phyloP scores from a whole-genome alignment of 2,329 filamentous ascomycete species.

The Clarireedia hainanense region DNA sequence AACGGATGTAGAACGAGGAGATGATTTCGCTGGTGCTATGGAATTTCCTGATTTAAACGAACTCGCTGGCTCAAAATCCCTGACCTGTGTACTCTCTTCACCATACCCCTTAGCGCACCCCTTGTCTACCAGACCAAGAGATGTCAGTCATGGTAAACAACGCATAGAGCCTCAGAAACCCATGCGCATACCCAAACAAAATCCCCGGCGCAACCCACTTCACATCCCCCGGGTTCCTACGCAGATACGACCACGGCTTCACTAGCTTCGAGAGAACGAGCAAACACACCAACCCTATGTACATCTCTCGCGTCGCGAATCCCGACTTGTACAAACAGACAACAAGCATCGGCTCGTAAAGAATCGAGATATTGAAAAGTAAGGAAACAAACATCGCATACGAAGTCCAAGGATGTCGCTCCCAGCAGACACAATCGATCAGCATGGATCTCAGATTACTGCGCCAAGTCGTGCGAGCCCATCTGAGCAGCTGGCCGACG shows the following conservation, averaged over 20 bases:
- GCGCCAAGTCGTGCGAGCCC: conserved; percentile 51
- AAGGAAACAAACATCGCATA: conserved; percentile 49
- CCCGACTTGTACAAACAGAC: conserved; percentile 13
- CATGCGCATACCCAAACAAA: neutral
- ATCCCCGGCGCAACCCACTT: neutral
- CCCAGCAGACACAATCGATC: conserved; percentile 33
- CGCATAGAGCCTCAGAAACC: neutral
- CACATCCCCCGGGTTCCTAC: neutral
- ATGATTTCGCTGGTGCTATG: no score
- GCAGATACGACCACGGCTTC: neutral
- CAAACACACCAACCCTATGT: neutral
- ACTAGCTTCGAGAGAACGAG: neutral
- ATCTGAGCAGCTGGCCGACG: conserved; percentile 44
- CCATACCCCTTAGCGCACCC: no score
- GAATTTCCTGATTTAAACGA: no score
- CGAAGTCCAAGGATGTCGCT: conserved; percentile 40
- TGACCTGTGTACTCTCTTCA: no score
- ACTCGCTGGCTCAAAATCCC: no score
- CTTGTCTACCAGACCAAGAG: neutral
- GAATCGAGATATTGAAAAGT: conserved; percentile 47
- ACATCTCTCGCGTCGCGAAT: neutral
- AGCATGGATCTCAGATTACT: conserved; percentile 44
- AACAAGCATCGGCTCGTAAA: conserved; percentile 41
- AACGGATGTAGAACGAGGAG: no score
- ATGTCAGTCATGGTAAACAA: conserved; percentile 1